Base-by-base conservation (phyloP, 2,329 filamentous ascomycete genomes). In the Calonectria crousiana region DNA sequence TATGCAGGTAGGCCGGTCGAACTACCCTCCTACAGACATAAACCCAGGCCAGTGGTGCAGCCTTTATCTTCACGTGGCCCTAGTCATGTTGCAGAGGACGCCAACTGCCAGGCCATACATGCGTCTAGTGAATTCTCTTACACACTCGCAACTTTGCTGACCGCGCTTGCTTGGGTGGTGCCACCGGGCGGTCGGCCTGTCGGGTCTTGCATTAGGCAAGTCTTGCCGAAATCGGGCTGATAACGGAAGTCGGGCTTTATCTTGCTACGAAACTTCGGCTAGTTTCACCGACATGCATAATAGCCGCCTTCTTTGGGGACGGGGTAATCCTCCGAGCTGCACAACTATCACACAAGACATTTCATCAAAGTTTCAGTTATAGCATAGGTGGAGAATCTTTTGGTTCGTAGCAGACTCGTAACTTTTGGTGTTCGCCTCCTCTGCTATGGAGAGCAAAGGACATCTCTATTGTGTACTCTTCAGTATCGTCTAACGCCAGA, bases 401-500 rank as follows among this genome's bases (percentile, higher is more conserved):
- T 26, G 30, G 14, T n/a, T 52, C 23, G 47, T 9, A 30, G 64
- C 53, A 70, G 69, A 74, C 71, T 52, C 51, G n/a, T 67, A 51
- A 10, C 36, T 65, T 52, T 23, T 74, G 10, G 51, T n/a, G 60
- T 68, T 38, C 64, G 30, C 56, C 71, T 75, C 38, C 66, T 74
- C 52, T 64, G 34, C 16, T 10, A 28, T 47, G n/a, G 32, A 65
- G 28, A 32, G 23, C 38, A 20, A 38, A 14, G 6, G 32, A 20
- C 30, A n/a, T 28, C 26, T 8, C 23, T 66, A 67, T 44, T 41
- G 26, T 62, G 38, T 20, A 30, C 49, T 32, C 28, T 52, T 79
- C 66, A 84, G 56, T 84, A 84, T 44, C 77, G 79, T 73, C 79
- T 82, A 4, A 73, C 80, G 2, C 83, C 84, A 58, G 83, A 79